phyloP scores from a whole-genome alignment of 1,139 yeast species.

The Magnusiomyces sp. region DNA sequence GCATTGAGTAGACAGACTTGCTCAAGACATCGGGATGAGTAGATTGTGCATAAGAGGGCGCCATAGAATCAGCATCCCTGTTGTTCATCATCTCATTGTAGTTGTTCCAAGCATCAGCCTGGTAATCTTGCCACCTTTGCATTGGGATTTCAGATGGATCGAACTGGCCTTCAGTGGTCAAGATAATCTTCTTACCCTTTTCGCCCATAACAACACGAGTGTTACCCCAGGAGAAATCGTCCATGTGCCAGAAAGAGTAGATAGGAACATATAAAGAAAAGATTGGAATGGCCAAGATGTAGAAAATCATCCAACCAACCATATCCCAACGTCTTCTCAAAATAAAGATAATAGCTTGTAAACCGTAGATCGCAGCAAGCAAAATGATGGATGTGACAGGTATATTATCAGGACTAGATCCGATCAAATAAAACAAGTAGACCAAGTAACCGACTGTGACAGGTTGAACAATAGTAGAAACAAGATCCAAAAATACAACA shows the following conservation, averaged over 20 bases:
- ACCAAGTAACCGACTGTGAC: slow-evolving; percentile 36
- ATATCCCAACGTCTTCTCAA: slow-evolving; percentile 37
- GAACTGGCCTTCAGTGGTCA: slow-evolving; percentile 31
- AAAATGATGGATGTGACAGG: slow-evolving; percentile 35
- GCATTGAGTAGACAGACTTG: slow-evolving; percentile 14
- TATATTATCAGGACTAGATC: slow-evolving; percentile 25
- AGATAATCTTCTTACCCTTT: slow-evolving; percentile 30
- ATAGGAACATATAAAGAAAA: slow-evolving; percentile 35
- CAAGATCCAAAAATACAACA: slow-evolving; percentile 34
- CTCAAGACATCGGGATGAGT: slow-evolving; percentile 11
- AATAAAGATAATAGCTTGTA: slow-evolving; percentile 35
- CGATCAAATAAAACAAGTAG: slow-evolving; percentile 32
- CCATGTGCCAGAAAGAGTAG: slow-evolving; percentile 39
- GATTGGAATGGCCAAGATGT: slow-evolving; percentile 34
- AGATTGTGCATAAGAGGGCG: slow-evolving; percentile 8
- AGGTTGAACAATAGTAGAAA: slow-evolving; percentile 36
- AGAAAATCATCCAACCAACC: slow-evolving; percentile 39
- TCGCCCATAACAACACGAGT: slow-evolving; percentile 39
- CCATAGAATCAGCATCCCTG: slow-evolving; percentile 4
- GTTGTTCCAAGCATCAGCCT: slow-evolving; percentile 29
- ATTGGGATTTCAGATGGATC: slow-evolving; percentile 30
- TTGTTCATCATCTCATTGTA: slow-evolving; percentile 21
- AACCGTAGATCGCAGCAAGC: slow-evolving; percentile 35
- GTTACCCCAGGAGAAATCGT: slow-evolving; percentile 40
- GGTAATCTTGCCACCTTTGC: slow-evolving; percentile 34